Conservation (phyloP, 148 eudicot genomes). For the Beta vulgaris region DNA sequence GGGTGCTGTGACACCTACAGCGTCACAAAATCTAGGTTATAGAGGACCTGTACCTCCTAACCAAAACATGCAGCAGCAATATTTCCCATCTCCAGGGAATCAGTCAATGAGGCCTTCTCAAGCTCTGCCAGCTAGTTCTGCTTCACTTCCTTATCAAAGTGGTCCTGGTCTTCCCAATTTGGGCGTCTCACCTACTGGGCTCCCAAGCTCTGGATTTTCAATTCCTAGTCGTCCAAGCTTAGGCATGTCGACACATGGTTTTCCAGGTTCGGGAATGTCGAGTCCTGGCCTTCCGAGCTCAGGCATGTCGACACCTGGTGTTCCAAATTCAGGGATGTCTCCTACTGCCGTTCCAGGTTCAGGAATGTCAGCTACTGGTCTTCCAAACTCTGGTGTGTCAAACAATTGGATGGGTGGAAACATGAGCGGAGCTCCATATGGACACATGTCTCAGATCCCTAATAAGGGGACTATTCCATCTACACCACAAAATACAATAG, state of each 20-base stretch:
- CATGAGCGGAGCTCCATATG: conserved; percentile 41
- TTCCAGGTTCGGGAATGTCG: conserved; percentile 34
- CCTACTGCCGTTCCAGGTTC: conserved; percentile 24
- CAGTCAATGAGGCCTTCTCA: conserved; percentile 59
- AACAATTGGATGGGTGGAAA: conserved; percentile 58
- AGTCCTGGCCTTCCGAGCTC: conserved; percentile 33
- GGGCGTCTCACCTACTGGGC: conserved; percentile 26
- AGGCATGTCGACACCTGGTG: conserved; percentile 25
- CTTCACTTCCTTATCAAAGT: conserved; percentile 49
- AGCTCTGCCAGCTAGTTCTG: conserved; percentile 37
- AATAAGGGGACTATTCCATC: conserved; percentile 49
- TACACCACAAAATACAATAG: conserved; percentile 32
- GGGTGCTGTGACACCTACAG: conserved; percentile 43
- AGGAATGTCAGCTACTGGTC: conserved; percentile 28
- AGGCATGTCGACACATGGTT: conserved; percentile 19
- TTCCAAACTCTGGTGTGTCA: conserved; percentile 44
- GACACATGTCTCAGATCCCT: conserved; percentile 43
- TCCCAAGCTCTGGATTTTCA: conserved; percentile 35
- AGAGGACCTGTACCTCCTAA: conserved; percentile 62
- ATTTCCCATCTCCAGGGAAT: conserved; percentile 56
- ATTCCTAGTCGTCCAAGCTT: conserved; percentile 25
- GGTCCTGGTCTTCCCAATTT: conserved; percentile 36
- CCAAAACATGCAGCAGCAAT: conserved; percentile 52
- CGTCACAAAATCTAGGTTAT: conserved; percentile 54
- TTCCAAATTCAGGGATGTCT: conserved; percentile 25